Conservation (phyloP, 2,329 filamentous ascomycete species). For the Aspergillus cejpii region DNA sequence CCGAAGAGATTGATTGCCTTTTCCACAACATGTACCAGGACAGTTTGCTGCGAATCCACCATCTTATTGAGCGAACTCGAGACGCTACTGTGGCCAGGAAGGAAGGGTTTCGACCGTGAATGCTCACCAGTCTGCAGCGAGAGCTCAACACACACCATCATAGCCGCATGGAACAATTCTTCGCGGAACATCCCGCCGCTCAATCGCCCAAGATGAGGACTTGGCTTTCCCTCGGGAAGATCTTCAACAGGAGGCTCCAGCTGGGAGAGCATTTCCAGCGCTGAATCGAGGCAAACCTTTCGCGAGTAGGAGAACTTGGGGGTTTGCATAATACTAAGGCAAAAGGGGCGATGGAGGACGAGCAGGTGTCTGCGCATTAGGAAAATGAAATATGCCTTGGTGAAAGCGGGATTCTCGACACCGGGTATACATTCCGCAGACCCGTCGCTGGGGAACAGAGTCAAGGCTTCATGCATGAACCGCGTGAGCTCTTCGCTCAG, state of each 20-base stretch:
- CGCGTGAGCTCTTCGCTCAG: conserved; percentile 26
- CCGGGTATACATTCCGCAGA: conserved; percentile 5
- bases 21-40: conserved; percentile 28
- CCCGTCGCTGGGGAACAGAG: conserved; percentile 20
- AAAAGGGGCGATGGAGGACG: conserved; percentile 46
- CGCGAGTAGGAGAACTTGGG: conserved; percentile 35
- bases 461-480: conserved; percentile 19
- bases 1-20: conserved; percentile 25
- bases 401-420: conserved; percentile 20
- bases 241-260: conserved; percentile 18
- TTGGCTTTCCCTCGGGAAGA: conserved; percentile 16
- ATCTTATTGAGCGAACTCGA: conserved; percentile 23
- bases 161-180: conserved; percentile 29
- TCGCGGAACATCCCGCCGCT: conserved; percentile 34
- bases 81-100: conserved; percentile 8
- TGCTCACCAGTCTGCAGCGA: conserved; percentile 27
- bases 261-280: conserved; percentile 31
- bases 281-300: conserved; percentile 33
- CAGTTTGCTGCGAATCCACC: conserved; percentile 27
- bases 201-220: conserved; percentile 27
- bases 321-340: conserved; percentile 27
- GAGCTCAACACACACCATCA: conserved; percentile 30
- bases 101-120: conserved; percentile 6
- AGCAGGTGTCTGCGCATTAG: conserved; percentile 51
- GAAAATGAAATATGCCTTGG: conserved; percentile 43